Evolutionary conservation across 768 basidiomycete genomes (phyloP).

Genomic region (Leccinum olivaceopallidum): DNA sequence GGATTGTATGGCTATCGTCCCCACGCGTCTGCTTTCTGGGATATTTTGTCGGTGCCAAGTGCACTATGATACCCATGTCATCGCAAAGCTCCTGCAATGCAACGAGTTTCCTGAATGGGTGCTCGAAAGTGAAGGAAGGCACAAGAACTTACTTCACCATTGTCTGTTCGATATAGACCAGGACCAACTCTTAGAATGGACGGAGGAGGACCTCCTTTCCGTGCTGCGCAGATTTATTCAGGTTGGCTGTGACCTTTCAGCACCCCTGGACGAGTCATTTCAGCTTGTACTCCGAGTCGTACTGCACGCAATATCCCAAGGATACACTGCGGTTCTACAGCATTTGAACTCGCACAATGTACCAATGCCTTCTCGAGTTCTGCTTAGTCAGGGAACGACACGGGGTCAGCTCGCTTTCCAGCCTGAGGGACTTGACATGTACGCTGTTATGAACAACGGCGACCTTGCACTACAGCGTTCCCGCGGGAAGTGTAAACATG

Average conservation of each 20-base stretch:
- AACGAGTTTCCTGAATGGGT: constrained; percentile 5
- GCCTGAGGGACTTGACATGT: background rate
- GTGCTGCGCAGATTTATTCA: background rate
- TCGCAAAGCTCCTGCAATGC: background rate
- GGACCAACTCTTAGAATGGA: background rate
- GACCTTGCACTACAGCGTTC: background rate
- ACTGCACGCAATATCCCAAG: background rate
- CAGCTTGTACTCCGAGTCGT: background rate
- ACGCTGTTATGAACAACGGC: background rate
- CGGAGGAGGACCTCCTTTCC: background rate
- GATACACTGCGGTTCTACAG: background rate
- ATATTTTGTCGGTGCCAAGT: background rate
- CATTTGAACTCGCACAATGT: background rate
- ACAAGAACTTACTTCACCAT: background rate
- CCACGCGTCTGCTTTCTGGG: background rate
- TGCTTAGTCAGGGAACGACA: background rate
- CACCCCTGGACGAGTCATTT: background rate
- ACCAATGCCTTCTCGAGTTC: background rate
- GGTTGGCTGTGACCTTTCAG: background rate
- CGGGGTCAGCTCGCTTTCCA: background rate
- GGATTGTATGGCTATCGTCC: background rate
- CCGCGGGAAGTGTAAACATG: background rate
- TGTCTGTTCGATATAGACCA: background rate
- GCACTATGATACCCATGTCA: background rate
- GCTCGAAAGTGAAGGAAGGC: background rate